Evolutionary conservation across 352 stramenopile species (phyloP), one percentile per base, ranked within the genome.

Genomic region (Aphanomyces stellatus): DNA sequence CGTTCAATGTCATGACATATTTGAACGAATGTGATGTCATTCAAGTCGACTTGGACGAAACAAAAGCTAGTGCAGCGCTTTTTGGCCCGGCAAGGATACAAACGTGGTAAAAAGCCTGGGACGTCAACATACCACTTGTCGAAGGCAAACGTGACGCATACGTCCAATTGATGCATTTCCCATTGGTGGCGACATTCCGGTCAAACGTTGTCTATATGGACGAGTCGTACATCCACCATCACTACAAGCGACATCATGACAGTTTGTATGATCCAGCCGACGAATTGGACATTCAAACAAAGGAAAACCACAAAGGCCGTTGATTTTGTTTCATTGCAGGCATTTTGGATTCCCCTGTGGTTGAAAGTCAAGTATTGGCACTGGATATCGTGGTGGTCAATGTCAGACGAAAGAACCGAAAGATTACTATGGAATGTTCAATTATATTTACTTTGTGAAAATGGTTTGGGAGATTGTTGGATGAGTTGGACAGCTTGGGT

Each of bases 341-440:
- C 27, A 65, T 65, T 31, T 25, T 65, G 22, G 59, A 65, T 22
- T 40, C 30, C 17, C 28, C 28, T 24, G 6, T n/a, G 13, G 30
- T 49, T n/a, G 4, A 19, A 17, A 30, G 15, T 17, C 13, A 27
- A 10, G 34, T 65, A 11, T 4, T 65, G 19, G 41, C 31, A 11
- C 8, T 72, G 24, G 55, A 72, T 11, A 60, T 73, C 1, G 72
- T 11, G 71, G 71, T n/a, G 46, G 71, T 13, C 72, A 75, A 34
- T 34, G 17, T 3, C 10, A 15, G 27, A 10, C 19, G 13, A 65
- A 55, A 53, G 35, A 56, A 15, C 55, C 62, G 3, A 70, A 66
- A 31, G 70, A 75, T 66, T 74, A 70, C 31, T 66, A 75, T 28
- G 68, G 62, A 0, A 73, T 75, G 67, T 75, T 75, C 34, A 51